Conservation (phyloP, 2,329 filamentous ascomycete genomes). For the Penicillium sp. region DNA sequence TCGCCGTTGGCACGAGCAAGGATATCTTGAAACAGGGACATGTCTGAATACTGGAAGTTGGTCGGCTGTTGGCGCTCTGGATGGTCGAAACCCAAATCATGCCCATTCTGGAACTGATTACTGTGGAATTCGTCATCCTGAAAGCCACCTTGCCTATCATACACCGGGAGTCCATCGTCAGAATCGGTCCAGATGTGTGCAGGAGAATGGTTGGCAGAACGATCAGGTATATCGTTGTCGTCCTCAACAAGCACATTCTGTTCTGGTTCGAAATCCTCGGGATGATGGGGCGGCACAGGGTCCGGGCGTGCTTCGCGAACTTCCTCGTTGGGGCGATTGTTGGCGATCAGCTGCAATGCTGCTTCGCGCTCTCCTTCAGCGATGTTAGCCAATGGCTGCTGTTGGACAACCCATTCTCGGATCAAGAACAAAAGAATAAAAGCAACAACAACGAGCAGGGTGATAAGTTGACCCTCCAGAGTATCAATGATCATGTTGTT, state of each 20-base stretch:
- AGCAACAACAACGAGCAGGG: slow-evolving; percentile 82
- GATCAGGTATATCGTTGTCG: slow-evolving; percentile 6
- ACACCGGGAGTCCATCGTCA: slow-evolving; percentile 20
- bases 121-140: background rate
- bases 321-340: slow-evolving; percentile 32
- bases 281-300: background rate
- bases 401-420: slow-evolving; percentile 95
- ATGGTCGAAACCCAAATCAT: background rate
- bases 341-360: slow-evolving; percentile 51
- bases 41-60: slow-evolving; percentile 30
- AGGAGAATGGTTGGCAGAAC: slow-evolving; percentile 20
- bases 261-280: slow-evolving; percentile 11
- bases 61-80: background rate
- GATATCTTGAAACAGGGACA: slow-evolving; percentile 57
- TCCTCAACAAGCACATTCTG: slow-evolving; percentile 17
- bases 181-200: slow-evolving; percentile 24
- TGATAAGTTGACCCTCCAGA: slow-evolving; percentile 92
- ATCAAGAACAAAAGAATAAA: slow-evolving; percentile 98
- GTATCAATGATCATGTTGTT: slow-evolving; percentile 82
- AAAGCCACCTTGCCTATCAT: slow-evolving; percentile 7
- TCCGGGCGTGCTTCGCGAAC: slow-evolving; percentile 20
- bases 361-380: slow-evolving; percentile 59
- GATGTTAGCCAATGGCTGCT: slow-evolving; percentile 90
- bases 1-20: slow-evolving; percentile 65
- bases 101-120: background rate